Conservation (phyloP, 2,329 filamentous ascomycete species). For the Thermothelomyces thermophilus region DNA sequence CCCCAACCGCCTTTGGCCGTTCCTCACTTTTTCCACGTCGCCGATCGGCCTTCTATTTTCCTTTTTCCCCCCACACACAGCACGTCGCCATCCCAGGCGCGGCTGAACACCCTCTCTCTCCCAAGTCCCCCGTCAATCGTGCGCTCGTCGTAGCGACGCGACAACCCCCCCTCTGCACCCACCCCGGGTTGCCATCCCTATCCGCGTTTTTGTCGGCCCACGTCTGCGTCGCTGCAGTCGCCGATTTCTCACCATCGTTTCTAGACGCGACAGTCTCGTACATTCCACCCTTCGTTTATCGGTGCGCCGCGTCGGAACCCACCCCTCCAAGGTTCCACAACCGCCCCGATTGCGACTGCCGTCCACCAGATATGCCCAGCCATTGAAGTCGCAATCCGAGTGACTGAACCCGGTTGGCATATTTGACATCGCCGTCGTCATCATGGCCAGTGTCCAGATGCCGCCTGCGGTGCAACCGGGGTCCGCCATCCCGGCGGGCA, state of each 20-base stretch:
- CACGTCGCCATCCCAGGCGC: slow-evolving; percentile 21
- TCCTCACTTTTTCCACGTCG: slow-evolving; percentile 40
- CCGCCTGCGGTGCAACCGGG: slow-evolving; percentile 61
- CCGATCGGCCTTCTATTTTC: slow-evolving; percentile 26
- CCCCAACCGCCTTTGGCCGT: slow-evolving; percentile 34
- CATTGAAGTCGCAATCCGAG: slow-evolving; percentile 13
- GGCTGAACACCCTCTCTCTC: slow-evolving; percentile 14
- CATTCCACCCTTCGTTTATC: slow-evolving; percentile 9
- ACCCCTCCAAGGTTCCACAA: slow-evolving; percentile 17
- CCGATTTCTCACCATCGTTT: slow-evolving; percentile 11
- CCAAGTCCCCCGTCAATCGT: slow-evolving; percentile 11
- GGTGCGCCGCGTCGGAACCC: slow-evolving; percentile 1
- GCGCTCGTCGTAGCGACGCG: slow-evolving; percentile 20
- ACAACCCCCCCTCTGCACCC: slow-evolving; percentile 13
- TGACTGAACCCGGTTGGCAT: slow-evolving; percentile 19
- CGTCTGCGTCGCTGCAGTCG: slow-evolving; percentile 7
- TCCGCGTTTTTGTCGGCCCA: not conserved
- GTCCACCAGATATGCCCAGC: slow-evolving; percentile 20
- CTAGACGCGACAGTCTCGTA: slow-evolving; percentile 11
- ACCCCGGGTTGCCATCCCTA: slow-evolving; percentile 1
- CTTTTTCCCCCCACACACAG: slow-evolving; percentile 13
- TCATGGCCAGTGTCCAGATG: slow-evolving; percentile 76
- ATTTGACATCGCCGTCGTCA: slow-evolving; percentile 30
- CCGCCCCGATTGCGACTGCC: slow-evolving; percentile 14
- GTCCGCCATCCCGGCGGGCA: slow-evolving; percentile 55